phyloP scores from a whole-genome alignment of 345 rosid genomes.

The Melaleuca alternifolia region DNA sequence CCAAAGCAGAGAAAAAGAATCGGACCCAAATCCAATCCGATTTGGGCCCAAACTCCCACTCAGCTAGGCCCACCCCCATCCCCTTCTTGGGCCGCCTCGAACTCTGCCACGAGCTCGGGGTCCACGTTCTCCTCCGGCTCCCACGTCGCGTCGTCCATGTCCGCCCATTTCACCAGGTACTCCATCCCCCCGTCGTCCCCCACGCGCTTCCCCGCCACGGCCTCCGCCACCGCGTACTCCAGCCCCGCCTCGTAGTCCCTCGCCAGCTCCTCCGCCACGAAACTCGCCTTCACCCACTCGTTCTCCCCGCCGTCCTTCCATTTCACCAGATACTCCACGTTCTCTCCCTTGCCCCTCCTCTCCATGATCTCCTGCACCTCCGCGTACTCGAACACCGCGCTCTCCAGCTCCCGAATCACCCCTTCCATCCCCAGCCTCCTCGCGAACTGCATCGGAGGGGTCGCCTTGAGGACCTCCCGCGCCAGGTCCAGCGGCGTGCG shows the following conservation, averaged over 20 bases:
- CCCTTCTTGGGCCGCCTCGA: slow-evolving; percentile 15
- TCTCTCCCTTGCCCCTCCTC: slow-evolving; percentile 68
- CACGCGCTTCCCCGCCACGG: slow-evolving; percentile 45
- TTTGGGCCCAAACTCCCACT: neutral
- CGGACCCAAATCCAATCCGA: neutral
- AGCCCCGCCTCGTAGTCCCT: slow-evolving; percentile 72
- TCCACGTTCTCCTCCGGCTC: slow-evolving; percentile 86
- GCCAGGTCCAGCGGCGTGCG: slow-evolving; percentile 67
- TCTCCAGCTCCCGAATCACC: slow-evolving; percentile 41
- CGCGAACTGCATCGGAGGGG: slow-evolving; percentile 69
- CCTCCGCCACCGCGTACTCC: slow-evolving; percentile 83
- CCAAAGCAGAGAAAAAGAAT: neutral
- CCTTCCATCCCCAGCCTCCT: slow-evolving; percentile 72
- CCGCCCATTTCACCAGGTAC: slow-evolving; percentile 74
- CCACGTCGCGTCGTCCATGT: slow-evolving; percentile 80
- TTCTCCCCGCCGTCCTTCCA: slow-evolving; percentile 81
- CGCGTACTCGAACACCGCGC: slow-evolving; percentile 56
- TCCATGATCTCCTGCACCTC: slow-evolving; percentile 76
- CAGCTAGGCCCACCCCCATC: neutral
- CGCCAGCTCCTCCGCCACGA: slow-evolving; percentile 66
- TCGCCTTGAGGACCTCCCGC: slow-evolving; percentile 49
- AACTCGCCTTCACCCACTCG: slow-evolving; percentile 60
- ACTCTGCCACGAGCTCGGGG: slow-evolving; percentile 44
- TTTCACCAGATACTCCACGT: slow-evolving; percentile 60
- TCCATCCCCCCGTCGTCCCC: slow-evolving; percentile 53